Evolutionary conservation across 306 rosid species (phyloP), one percentile per base, ranked within the genome.

Genomic region (Lathyrus aphaca): DNA sequence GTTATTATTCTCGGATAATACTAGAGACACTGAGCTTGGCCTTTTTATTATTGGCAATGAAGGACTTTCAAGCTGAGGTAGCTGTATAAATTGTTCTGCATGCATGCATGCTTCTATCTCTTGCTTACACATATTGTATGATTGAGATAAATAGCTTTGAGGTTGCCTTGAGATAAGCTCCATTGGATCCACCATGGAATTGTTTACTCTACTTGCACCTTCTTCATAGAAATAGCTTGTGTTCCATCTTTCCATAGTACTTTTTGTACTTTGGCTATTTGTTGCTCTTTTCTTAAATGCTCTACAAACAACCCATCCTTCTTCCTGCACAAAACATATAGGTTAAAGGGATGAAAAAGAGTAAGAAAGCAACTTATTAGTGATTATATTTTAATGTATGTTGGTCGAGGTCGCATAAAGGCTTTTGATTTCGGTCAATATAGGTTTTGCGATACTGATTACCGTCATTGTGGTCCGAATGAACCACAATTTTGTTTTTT

Each of bases 261-360:
- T 72, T 82, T 86, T 94, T 29, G 73, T 82, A 21, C 3, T 53
- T 80, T 87, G 97, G 21, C 79, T 43, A 3, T 43, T 91, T 65
- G 38, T 74, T 0, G 79, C 72, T 81, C 86, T 79, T 73, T 95
- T 95, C 95, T 84, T 95, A 95, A 95, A 95, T 68, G 99, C 99
- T 79, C 95, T 81, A 77, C 99, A 95, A 0, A 95, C 97, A 7
- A 95, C 99, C 99, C 99, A 95, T 64, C 99, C 99, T 95, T 95
- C 97, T 69, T 95, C 97, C 99, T 95, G 82, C 37, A 80, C 68
- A 84, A 68, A 68, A 7, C 2, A 15, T 10, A 7, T 8, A 40
- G 32, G 21, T 46, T 66, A 6, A 71, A 64, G 13, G 25, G 71
- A 39, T 55, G 14, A 39, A 17, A 29, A 2, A 44, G 25, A 13